Evolutionary conservation across 192 early-diverging fungal species (phyloP).

Genomic region (Phlyctochytrium bullatum): DNA sequence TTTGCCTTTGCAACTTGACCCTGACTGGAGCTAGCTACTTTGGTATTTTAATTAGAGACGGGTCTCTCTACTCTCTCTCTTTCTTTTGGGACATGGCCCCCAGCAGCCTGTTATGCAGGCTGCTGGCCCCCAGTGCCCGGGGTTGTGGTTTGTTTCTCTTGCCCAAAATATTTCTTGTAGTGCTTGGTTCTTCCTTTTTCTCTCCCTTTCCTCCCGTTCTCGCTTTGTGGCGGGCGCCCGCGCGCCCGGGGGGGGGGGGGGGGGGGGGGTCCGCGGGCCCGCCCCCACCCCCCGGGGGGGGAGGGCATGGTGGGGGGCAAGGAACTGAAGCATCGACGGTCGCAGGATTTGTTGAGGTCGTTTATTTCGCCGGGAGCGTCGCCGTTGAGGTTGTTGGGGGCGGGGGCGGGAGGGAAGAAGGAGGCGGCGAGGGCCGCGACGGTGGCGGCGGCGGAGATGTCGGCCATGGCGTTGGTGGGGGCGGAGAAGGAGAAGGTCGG

Average conservation of each 20-base stretch:
- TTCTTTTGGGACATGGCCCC: too few relatives aligned
- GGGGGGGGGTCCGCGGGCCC: too few relatives aligned
- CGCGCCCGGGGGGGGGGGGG: background rate
- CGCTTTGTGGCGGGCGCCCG: background rate
- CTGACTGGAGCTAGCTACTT: too few relatives aligned
- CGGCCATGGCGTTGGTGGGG: background rate
- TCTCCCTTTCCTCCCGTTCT: background rate
- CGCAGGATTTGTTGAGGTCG: background rate
- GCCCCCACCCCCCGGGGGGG: too few relatives aligned
- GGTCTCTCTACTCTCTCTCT: too few relatives aligned
- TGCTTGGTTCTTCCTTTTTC: background rate
- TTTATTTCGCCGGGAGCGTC: background rate
- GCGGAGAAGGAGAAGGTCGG: background rate
- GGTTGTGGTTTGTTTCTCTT: background rate
- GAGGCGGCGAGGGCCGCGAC: background rate
- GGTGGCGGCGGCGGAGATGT: background rate
- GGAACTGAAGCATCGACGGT: background rate
- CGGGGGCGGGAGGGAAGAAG: background rate
- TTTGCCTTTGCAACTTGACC: too few relatives aligned
- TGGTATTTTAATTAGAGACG: too few relatives aligned
- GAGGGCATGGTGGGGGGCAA: background rate
- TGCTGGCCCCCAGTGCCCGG: too few relatives aligned
- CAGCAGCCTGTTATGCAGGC: too few relatives aligned
- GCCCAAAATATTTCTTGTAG: background rate
- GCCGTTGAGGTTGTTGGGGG: background rate